A percentile compares a stretch with the other conserved stretches of the same genome.
Conservation (phyloP, 768 basidiomycete genomes). For the Boletus tylopilopsis region DNA sequence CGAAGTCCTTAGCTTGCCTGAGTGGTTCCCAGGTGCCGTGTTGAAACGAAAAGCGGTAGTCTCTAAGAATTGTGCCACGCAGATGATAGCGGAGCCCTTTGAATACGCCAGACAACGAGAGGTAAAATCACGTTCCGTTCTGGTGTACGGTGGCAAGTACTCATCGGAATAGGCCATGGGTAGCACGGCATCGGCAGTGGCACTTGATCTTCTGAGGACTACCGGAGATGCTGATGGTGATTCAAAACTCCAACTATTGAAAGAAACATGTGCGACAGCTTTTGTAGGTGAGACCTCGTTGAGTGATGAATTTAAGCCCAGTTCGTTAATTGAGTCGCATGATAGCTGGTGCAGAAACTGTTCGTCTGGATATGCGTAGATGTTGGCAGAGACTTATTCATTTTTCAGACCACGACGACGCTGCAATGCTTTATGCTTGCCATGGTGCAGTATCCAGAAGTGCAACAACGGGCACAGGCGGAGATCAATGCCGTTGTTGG, state of each 20-base stretch:
- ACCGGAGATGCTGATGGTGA: slow-evolving; percentile 1
- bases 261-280: slow-evolving; percentile 9
- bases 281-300: slow-evolving; percentile 13
- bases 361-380: background rate
- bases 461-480: slow-evolving; percentile 29
- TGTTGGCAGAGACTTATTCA: background rate
- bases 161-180: slow-evolving; percentile 10
- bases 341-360: slow-evolving; percentile 21
- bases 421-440: slow-evolving; percentile 29
- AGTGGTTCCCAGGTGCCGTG: slow-evolving; percentile 21
- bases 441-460: slow-evolving; percentile 30
- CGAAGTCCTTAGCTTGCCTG: slow-evolving; percentile 21
- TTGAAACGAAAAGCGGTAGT: slow-evolving; percentile 25
- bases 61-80: slow-evolving; percentile 1
- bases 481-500: slow-evolving; percentile 32
- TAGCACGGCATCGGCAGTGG: slow-evolving; percentile 10
- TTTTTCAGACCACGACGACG: slow-evolving; percentile 9
- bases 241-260: slow-evolving; percentile 10
- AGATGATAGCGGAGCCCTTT: slow-evolving; percentile 18
- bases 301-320: background rate
- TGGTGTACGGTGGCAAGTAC: background rate
- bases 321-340: background rate
- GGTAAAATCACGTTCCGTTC: background rate
- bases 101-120: slow-evolving; percentile 13
- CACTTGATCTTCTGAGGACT: slow-evolving; percentile 6